phyloP scores from a whole-genome alignment of 371 early-diverging fungal species.

The Blyttiomyces sp. region DNA sequence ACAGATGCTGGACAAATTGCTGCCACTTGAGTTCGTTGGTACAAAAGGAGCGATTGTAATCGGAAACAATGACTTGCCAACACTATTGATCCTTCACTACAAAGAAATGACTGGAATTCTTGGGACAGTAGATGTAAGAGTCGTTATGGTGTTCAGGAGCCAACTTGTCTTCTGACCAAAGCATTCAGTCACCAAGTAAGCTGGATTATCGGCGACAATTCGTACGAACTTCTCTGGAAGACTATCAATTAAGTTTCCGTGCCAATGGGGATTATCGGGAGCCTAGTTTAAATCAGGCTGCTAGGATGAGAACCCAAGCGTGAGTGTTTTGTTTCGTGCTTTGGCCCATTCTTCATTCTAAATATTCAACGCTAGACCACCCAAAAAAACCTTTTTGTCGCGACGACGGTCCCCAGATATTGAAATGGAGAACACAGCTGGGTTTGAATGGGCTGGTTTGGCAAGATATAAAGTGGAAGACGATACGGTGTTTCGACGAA shows the following conservation, averaged over 20 bases:
- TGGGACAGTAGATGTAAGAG: constrained; percentile 51
- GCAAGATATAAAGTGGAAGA: constrained; percentile 41
- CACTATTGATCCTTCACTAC: constrained; percentile 60
- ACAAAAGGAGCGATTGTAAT: constrained; percentile 69
- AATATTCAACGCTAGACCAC: too few relatives aligned
- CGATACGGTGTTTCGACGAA: constrained; percentile 29
- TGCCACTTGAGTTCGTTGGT: constrained; percentile 72
- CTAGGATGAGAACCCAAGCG: constrained; percentile 16
- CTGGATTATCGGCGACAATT: constrained; percentile 58
- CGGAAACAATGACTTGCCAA: constrained; percentile 70
- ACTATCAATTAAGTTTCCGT: constrained; percentile 56
- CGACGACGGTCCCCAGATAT: background rate
- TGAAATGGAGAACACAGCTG: constrained; percentile 2
- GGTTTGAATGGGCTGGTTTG: constrained; percentile 45
- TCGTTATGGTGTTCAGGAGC: too few relatives aligned
- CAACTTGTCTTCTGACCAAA: too few relatives aligned
- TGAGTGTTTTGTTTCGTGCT: background rate
- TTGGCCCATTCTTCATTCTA: background rate
- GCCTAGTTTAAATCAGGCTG: constrained; percentile 40
- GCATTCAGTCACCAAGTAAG: constrained; percentile 18
- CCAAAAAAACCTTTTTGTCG: too few relatives aligned
- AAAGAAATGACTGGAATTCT: constrained; percentile 63
- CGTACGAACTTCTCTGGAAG: constrained; percentile 57
- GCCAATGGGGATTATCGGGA: constrained; percentile 67
- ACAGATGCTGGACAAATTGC: constrained; percentile 53